Evolutionary conservation across 2,329 filamentous ascomycete genomes (phyloP), one percentile per base, ranked within the genome.

Genomic region (Trichoderma lentiforme): DNA sequence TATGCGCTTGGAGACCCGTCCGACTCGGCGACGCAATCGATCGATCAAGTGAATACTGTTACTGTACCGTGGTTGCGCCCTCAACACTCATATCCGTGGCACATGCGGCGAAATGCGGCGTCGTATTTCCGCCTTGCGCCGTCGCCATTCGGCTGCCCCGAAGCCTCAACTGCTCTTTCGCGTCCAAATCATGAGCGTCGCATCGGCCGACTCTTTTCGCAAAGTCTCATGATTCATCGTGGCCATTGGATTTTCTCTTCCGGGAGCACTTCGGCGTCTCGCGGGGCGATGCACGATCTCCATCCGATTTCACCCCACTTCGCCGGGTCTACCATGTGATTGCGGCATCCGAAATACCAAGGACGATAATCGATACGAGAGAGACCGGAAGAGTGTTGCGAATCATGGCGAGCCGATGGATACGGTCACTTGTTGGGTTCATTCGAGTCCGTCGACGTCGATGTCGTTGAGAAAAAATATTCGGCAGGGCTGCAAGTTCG

Each of bases 251-350:
- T 61, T 34, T 61, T 61, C 39, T 69, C 36, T 69, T 69, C 56
- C 56, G 66, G 66, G 21, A 69, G 56, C 66, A 69, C 57, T 53
- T 69, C 66, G 57, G 66, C 66, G 56, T 69, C 66, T 69, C 66
- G 66, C 66, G 56, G 66, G 66, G 24, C 26, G 56, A 69, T 51
- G 66, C 34, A 36, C 66, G 57, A 69, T 69, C 57, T 62, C 57
- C 56, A 69, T 69, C 66, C 66, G 66, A 61, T 61, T 43, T 28
- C 66, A 69, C 66, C 66, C 66, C 66, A 69, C 66, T 69, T 69
- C 66, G 66, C 66, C 66, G 66, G 57, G 56, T 39, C 66, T n/a
- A 36, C 36, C 39, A 26, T 69, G 57, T 34, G 66, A 34, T 61
- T 26, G 39, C 66, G 39, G 66, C 66, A 26, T 28, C 39, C 57